Base-by-base conservation (phyloP, 2,329 filamentous ascomycete genomes). In the Fusarium proliferatum region DNA sequence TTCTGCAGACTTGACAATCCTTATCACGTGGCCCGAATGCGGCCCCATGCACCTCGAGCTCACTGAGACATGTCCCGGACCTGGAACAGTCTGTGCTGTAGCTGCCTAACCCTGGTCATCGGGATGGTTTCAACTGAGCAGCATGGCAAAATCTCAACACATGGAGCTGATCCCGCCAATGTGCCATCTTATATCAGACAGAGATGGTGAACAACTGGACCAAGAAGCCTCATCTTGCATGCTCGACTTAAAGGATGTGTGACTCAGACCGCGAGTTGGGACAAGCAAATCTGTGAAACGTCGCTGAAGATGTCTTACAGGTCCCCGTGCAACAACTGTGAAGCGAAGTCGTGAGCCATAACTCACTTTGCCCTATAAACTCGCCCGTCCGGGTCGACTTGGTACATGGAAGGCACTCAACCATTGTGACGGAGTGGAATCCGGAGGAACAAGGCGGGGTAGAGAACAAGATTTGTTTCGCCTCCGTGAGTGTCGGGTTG, bases 321-420 rank as follows among this genome's bases (percentile, higher is more conserved):
- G 61, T 26, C 45, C 59, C 68, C 62, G 73, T 77, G 67, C 56
- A 53, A 76, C 75, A 43, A 49, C 46, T 52, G 49, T 73, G 75
- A 76, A 78, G 76, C 76, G 76, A 78, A 70, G 64, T 74, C 74
- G 71, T 75, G 72, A 69, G 69, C 60, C 60, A 70, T 43, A 64
- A 48, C 46, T 62, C 64, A 64, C 56, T 49, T 55, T 48, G 56
- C 53, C 60, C 49, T 66, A 61, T 57, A 58, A 56, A 51, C 56
- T 67, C 64, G 60, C 60, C 49, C 63, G 70, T 42, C 42, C 61
- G 41, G 48, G 49, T 30, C 38, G 53, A 33, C 51, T 46, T 60
- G 41, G 42, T 67, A 52, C 45, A 45, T 55, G 52, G 49, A 66
- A 42, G 45, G 48, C 41, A 59, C 43, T 58, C 34, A 51, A 41